These are phyloP conservation scores for Aspergillus persii DNA, from an alignment of 2,329 filamentous ascomycete genomes.

Conservation along the genomic window DNA sequence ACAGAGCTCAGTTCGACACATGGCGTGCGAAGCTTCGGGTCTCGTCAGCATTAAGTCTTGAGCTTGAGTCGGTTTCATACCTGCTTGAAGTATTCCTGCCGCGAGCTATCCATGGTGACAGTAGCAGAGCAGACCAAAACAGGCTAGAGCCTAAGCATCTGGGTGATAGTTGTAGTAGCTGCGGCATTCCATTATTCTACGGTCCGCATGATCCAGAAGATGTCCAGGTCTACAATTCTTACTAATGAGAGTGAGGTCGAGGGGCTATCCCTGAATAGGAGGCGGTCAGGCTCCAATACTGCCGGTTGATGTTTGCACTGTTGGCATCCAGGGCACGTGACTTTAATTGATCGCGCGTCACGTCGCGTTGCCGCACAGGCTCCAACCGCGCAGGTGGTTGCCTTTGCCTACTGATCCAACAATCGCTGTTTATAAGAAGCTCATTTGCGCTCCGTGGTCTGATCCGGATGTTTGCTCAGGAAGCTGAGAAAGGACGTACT, in stretches of 20 bases:
- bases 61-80: slow-evolving; percentile 21
- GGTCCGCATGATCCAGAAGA: background rate
- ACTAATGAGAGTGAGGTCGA: background rate
- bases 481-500: background rate
- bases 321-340: slow-evolving; percentile 17
- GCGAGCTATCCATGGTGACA: slow-evolving; percentile 34
- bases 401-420: slow-evolving; percentile 1
- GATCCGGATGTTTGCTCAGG: background rate
- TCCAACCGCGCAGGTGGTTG: slow-evolving; percentile 8
- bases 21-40: slow-evolving; percentile 52
- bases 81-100: slow-evolving; percentile 43
- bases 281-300: background rate
- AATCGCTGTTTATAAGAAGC: background rate
- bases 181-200: background rate
- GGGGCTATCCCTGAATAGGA: background rate
- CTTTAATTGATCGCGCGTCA: slow-evolving; percentile 18
- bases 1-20: slow-evolving; percentile 59
- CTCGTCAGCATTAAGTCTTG: slow-evolving; percentile 17
- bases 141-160: background rate
- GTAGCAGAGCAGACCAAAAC: background rate
- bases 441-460: background rate
- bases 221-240: background rate
- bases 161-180: too few species aligned
- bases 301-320: background rate
- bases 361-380: slow-evolving; percentile 15